Base-by-base conservation (phyloP, 2,329 filamentous ascomycete species). In the Colletotrichum euphorbiae region DNA sequence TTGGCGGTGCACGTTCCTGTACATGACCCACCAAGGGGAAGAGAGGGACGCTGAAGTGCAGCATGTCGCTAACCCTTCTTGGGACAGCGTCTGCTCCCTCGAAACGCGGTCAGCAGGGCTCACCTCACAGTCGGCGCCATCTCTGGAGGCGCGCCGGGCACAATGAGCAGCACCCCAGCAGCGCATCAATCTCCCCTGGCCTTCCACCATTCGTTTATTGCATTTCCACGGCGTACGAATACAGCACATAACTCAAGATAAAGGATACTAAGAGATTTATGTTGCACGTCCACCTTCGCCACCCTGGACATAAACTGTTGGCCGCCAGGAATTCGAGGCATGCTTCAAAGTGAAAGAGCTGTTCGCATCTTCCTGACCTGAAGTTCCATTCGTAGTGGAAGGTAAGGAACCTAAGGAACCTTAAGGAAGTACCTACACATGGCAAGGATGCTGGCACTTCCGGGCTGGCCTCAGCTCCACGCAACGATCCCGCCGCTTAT, bases 11-110 rank as follows among this genome's bases (percentile, higher is more conserved):
- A 58, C 38, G 40, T 58, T 21, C 55, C 45, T 31, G 55, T 40
- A 36, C 55, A 11, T 58, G n/a, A 40, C 55, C 55, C 55, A 58
- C 55, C 21, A 31, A 45, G 40, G 54, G 40, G 40, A 17, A 58
- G 9, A 33, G 15, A 33, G 28, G 24, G 52, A 56, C 52, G 38
- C 38, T 56, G 31, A 56, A 56, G 15, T 21, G 52, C 12, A 36
- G 52, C 21, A 56, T 40, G 52, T 21, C 11, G 38, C 52, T 56
- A 56, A 17, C 21, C 38, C n/a, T 12, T 19, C 43, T 40, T 43
- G 52, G 52, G 36, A 56, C 19, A 21, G 52, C 36, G 15, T 40
- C 52, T 56, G 36, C 38, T 56, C 21, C 52, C 21, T 56, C 52
- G 52, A 56, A 56, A 56, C 38, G 52, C 36, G 52, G 36, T 38